Evolutionary conservation across 306 rosid genomes (phyloP).

Genomic region (Macrotyloma uniflorum): DNA sequence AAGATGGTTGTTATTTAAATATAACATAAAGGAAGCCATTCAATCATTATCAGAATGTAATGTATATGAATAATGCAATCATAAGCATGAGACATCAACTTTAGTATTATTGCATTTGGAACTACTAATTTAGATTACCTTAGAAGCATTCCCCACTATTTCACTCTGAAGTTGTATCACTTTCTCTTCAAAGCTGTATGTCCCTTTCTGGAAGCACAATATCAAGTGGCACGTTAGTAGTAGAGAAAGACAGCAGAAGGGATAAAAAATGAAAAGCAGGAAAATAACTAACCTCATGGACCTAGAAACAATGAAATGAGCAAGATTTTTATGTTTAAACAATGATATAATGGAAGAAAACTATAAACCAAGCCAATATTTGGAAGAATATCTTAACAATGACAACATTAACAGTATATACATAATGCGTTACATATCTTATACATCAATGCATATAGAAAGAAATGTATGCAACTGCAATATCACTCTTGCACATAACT

Average conservation of each 20-base stretch:
- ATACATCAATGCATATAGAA: neutral
- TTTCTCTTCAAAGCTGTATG: constrained; percentile 60
- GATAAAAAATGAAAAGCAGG: constrained; percentile 9
- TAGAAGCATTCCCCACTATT: constrained; percentile 83
- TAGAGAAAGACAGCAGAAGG: neutral
- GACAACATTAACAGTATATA: neutral
- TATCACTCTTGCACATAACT: neutral
- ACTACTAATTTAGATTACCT: constrained; percentile 56
- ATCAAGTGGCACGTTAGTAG: constrained; percentile 19
- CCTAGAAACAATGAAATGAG: neutral
- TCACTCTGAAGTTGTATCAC: constrained; percentile 74
- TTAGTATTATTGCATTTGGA: constrained; percentile 16
- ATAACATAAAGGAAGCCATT: neutral
- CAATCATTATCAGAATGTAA: neutral
- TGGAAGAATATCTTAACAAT: neutral
- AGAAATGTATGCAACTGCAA: neutral
- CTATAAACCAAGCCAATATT: neutral
- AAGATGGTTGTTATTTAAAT: neutral
- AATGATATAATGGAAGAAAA: neutral
- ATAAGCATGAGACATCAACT: neutral
- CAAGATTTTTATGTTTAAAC: constrained; percentile 3
- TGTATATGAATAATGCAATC: constrained; percentile 6
- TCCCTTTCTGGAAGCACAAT: constrained; percentile 66
- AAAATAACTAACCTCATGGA: neutral
- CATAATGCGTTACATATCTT: neutral